A percentile compares a stretch with the other conserved stretches of the same genome.
phyloP scores from a whole-genome alignment of 2,329 filamentous ascomycete species.

The Thermothelomyces thermophilus region DNA sequence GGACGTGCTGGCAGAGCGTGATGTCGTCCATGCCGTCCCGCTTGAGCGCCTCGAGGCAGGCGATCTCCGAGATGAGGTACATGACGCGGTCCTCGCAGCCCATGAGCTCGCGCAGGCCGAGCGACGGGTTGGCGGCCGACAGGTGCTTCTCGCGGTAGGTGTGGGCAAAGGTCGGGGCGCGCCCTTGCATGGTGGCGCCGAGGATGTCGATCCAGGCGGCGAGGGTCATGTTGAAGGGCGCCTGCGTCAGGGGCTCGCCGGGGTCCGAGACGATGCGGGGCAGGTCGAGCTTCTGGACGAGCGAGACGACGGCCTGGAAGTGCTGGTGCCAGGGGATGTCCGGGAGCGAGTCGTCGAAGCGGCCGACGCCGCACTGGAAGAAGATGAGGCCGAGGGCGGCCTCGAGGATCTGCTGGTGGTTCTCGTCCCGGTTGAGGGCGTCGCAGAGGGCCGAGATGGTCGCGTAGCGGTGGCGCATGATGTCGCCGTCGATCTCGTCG shows the following conservation, averaged over 20 bases:
- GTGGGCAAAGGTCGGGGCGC: constrained; percentile 81
- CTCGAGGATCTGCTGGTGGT: constrained; percentile 85
- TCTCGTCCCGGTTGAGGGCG: constrained; percentile 68
- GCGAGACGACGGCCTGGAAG: constrained; percentile 81
- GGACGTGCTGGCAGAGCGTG: constrained; percentile 80
- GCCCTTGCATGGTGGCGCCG: constrained; percentile 84
- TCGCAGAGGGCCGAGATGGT: constrained; percentile 83
- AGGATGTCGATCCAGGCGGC: constrained; percentile 96
- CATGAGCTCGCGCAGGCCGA: constrained; percentile 87
- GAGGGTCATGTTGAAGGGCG: constrained; percentile 92
- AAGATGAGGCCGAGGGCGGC: constrained; percentile 92
- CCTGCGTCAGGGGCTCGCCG: constrained; percentile 52
- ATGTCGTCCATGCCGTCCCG: constrained; percentile 76
- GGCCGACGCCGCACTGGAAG: constrained; percentile 87
- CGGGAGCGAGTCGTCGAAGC: constrained; percentile 73
- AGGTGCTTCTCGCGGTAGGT: constrained; percentile 95
- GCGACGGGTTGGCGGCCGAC: constrained; percentile 51
- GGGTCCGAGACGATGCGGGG: constrained; percentile 59
- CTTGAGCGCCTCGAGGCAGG: constrained; percentile 88
- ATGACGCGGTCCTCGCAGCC: constrained; percentile 95
- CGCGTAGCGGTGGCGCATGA: constrained; percentile 84
- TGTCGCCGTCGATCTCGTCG: constrained; percentile 79
- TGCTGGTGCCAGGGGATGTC: constrained; percentile 97
- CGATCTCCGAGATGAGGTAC: constrained; percentile 96
- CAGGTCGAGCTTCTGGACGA: constrained; percentile 80